Base-by-base conservation (phyloP, 1,284 basidiomycete species). In the Ustilago bromivora region DNA sequence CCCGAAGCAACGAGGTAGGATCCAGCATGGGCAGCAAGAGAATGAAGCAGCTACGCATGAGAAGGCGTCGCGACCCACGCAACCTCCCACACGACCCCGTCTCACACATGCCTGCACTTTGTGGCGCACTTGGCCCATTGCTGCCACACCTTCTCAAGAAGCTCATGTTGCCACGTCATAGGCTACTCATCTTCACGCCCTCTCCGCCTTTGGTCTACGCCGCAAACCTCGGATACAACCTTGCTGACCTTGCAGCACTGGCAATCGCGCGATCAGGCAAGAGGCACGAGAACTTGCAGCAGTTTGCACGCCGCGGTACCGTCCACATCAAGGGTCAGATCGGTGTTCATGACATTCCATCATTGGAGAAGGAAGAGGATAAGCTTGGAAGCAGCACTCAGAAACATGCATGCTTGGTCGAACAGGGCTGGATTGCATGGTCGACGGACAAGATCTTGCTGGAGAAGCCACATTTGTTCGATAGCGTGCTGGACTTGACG, bases 381-480 rank as follows among this genome's bases (percentile, higher is more conserved):
- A 47, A 51, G 32, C 66, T 53, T 35, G 17, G 28, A 28, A 46
- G 53, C 8, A 34, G 34, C 17, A 51, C 49, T 15, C 49, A 51
- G 49, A 17, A 40, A 51, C 23, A 23, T 31, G 23, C 47, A 32
- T 13, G n/a, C 1, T 12, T 36, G 11, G 12, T 28, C 9, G 32
- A 57, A 28, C 68, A 55, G n/a, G 61, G 75, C 43, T 83, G 81
- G 81, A 79, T 83, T 43, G 80, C 80, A 8, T 82, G 79, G 79
- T 81, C 75, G 10, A 67, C 80, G 5, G 80, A 83, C 61, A 80
- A 78, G 71, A 74, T 83, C 46, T 43, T 82, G 19, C 70, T 82
- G 19, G 80, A 83, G 19, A 83, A 82, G 62, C 66, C 71, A 15
- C 61, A 78, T 40, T 52, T 83, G 9, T 83, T 77, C 59, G 81